Evolutionary conservation across 371 early-diverging fungal species (phyloP).

Genomic region (Quaeritorhiza haematococci): DNA sequence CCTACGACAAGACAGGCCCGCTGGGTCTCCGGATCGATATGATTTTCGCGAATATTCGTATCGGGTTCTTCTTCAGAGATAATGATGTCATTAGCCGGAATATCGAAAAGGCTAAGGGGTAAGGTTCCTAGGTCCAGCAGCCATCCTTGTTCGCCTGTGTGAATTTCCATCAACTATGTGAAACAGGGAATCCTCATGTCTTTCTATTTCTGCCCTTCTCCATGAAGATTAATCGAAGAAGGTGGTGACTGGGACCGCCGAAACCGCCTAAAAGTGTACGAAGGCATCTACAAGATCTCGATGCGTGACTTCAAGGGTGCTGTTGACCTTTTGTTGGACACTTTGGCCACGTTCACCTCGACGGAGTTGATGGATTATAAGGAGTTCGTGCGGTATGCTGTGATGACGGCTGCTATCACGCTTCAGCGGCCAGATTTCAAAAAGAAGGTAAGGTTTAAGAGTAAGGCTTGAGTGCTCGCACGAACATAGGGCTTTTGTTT

Average conservation of each 20-base stretch:
- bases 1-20: constrained; percentile 81
- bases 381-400: constrained; percentile 94
- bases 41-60: constrained; percentile 82
- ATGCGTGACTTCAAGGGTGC: constrained; percentile 94
- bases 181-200: background rate
- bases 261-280: constrained; percentile 97
- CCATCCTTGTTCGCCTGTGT: no score
- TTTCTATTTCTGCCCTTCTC: constrained; percentile 9
- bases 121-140: background rate
- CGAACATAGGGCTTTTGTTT: no score
- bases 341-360: constrained; percentile 94
- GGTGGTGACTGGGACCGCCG: constrained; percentile 99
- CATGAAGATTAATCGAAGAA: constrained; percentile 72
- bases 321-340: constrained; percentile 83
- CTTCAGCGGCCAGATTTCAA: constrained; percentile 91
- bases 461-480: no score
- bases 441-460: constrained; percentile 61
- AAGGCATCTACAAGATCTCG: constrained; percentile 89
- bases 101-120: constrained; percentile 74
- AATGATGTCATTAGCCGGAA: constrained; percentile 70
- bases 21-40: constrained; percentile 91
- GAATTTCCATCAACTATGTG: background rate
- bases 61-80: constrained; percentile 92
- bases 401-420: constrained; percentile 83
- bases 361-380: constrained; percentile 96